Conservation (phyloP, 1,139 yeast genomes). For the Sugiyamaella novakii region DNA sequence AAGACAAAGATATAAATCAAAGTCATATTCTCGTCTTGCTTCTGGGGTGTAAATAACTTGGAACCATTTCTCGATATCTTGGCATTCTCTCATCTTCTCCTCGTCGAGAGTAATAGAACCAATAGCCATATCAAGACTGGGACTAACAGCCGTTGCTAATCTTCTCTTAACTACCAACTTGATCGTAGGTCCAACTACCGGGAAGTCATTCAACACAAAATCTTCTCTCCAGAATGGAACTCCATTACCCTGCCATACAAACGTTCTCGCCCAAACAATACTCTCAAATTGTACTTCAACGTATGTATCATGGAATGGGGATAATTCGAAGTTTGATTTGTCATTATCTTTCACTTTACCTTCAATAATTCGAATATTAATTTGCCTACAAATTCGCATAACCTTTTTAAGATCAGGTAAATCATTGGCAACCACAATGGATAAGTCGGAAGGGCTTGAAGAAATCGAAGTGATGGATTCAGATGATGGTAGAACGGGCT, state of each 20-base stretch:
- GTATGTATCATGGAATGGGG: slow-evolving; percentile 41
- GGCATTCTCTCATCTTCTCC: slow-evolving; percentile 21
- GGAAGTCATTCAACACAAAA: slow-evolving; percentile 49
- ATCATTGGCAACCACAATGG: not conserved
- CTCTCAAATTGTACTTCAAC: slow-evolving; percentile 60
- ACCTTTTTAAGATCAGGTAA: slow-evolving; percentile 32
- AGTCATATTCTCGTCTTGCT: slow-evolving; percentile 43
- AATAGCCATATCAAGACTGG: slow-evolving; percentile 43
- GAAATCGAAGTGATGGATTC: slow-evolving; percentile 2
- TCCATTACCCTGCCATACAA: slow-evolving; percentile 46
- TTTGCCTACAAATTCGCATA: slow-evolving; percentile 58
- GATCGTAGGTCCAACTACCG: slow-evolving; percentile 32
- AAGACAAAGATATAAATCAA: slow-evolving; percentile 50
- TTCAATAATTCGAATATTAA: slow-evolving; percentile 64
- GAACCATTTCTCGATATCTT: slow-evolving; percentile 32
- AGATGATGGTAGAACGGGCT: slow-evolving; percentile 5
- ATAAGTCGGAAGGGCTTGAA: slow-evolving; percentile 3
- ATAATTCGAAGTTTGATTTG: slow-evolving; percentile 6
- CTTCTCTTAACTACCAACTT: slow-evolving; percentile 31
- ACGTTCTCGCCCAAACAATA: slow-evolving; percentile 59
- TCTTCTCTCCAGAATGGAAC: slow-evolving; percentile 62
- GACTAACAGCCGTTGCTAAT: slow-evolving; percentile 27
- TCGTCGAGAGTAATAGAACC: slow-evolving; percentile 31
- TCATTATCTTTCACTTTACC: slow-evolving; percentile 51
- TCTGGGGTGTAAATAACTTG: slow-evolving; percentile 24